Conservation (phyloP, 2,329 filamentous ascomycete genomes). For the Nigrospora oryzae region DNA sequence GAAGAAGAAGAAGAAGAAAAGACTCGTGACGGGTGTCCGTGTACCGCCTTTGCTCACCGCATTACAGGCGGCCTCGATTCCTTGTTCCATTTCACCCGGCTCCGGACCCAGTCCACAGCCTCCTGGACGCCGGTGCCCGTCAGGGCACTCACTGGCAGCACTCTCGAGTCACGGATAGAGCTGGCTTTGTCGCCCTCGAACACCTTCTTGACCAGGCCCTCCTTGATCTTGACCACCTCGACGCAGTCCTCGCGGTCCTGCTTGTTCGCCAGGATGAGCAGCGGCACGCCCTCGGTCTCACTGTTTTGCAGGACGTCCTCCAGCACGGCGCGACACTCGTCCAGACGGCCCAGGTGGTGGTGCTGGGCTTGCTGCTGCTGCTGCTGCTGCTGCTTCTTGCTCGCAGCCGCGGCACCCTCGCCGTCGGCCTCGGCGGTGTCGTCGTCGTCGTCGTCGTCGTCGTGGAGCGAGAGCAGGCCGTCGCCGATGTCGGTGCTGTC, state of each 20-base stretch:
- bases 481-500: constrained; percentile 92
- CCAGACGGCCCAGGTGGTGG: constrained; percentile 53
- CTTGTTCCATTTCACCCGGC: constrained; percentile 92
- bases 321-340: constrained; percentile 82
- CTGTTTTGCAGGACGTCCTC: constrained; percentile 83
- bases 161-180: constrained; percentile 80
- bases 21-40: neutral
- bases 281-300: constrained; percentile 83
- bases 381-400: constrained; percentile 33
- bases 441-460: neutral
- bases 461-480: constrained; percentile 48
- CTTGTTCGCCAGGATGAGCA: constrained; percentile 92
- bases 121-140: constrained; percentile 82
- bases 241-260: constrained; percentile 96
- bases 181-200: constrained; percentile 89
- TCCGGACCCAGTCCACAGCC: constrained; percentile 94
- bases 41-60: constrained; percentile 43
- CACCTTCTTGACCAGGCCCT: constrained; percentile 88
- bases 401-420: constrained; percentile 28
- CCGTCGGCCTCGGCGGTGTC: constrained; percentile 2
- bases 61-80: constrained; percentile 86
- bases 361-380: constrained; percentile 10
- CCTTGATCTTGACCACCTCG: constrained; percentile 95
- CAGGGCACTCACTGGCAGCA: constrained; percentile 86
- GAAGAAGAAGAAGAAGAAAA: neutral